Evolutionary conservation across 2,329 filamentous ascomycete species (phyloP), one percentile per base, ranked within the genome.

Genomic region (Aspergillus sp.): DNA sequence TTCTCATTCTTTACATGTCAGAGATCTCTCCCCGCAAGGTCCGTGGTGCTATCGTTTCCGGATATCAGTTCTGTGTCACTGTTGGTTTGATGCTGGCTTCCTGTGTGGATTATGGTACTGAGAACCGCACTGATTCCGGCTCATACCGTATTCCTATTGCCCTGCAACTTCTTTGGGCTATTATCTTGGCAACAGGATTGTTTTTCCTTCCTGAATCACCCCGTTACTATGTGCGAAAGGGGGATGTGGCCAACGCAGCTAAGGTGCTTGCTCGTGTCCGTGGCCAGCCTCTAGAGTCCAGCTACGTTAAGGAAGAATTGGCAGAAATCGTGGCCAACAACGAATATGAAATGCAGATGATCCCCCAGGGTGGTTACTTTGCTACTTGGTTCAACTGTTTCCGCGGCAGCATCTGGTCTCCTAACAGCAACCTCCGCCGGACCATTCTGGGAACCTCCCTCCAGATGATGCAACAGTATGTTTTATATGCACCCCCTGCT

Each of bases 241-340:
- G 89, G 56, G 79, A 86, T 60, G 80, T 91, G 52, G 84, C 88
- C 42, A 71, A 81, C 56, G 91, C 91, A 34, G 82, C 86, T 58
- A 60, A 75, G 1, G 78, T 85, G 12, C 83, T 96, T 6, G 76
- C 84, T 57, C 83, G 81, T 57, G 84, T 96, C 33, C 89, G 91
- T 72, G 89, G 89, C 60, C 89, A 96, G 78, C 82, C 88, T 49
- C 69, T 76, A 53, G 85, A 89, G 54, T 93, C 89, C 20, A 83
- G 89, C 61, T 92, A 85, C 74, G 87, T 96, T 76, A 85, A 89
- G 77, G 79, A 85, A 61, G 91, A 96, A 77, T 82, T 96, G 46
- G 84, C 89, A 44, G 91, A 96, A 79, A 91, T 96, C 64, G 83
- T 95, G 59, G 91, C 91, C 80, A 96, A 96, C 82, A 85, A 93